Evolutionary conservation across 441 rosid species (phyloP), one percentile per base, ranked within the genome.

Genomic region (Mallotus japonicus): DNA sequence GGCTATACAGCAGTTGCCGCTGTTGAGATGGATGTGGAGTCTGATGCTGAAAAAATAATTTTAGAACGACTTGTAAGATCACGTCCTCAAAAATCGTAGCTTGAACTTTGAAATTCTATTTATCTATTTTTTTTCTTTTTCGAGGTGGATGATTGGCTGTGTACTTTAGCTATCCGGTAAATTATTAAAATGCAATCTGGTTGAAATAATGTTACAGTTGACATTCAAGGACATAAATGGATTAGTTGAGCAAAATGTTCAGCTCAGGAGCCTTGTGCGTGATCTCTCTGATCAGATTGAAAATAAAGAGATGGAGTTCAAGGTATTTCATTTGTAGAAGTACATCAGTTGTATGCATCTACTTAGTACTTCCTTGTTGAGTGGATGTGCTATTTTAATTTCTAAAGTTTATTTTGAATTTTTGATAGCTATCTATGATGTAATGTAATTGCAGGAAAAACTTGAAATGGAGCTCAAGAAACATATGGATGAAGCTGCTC

Each of bases 211-310:
- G 32, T 75, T 40, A 64, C 90, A 95, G 99, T 75, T 95, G 80
- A 96, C 92, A 65, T 96, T 90, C 84, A 92, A 86, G 87, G 97
- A 96, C 77, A 93, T 96, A 84, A 92, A 87, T 80, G 98, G 97
- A 79, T 83, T 96, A 75, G 97, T 96, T 76, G 99, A 92, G 89
- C 98, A 90, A 86, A 96, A 96, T 86, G 97, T 88, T 68, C 90
- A 92, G 77, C 95, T 96, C 76, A 87, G 98, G 80, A 93, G 84
- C 78, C 96, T 96, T 76, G 96, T 89, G 20, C 96, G 94, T 53
- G 83, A 84, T 85, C 95, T 93, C 77, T 88, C 97, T 68, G 87
- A 88, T 67, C 97, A 92, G 85, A 87, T 92, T 70, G 92, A 85
- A 73, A 83, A 76, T 73, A 86, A 83, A 76, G 97, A 96, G 85